Evolutionary conservation across 768 basidiomycete species (phyloP), one percentile per base, ranked within the genome.

Genomic region (Cubamyces lactineus): DNA sequence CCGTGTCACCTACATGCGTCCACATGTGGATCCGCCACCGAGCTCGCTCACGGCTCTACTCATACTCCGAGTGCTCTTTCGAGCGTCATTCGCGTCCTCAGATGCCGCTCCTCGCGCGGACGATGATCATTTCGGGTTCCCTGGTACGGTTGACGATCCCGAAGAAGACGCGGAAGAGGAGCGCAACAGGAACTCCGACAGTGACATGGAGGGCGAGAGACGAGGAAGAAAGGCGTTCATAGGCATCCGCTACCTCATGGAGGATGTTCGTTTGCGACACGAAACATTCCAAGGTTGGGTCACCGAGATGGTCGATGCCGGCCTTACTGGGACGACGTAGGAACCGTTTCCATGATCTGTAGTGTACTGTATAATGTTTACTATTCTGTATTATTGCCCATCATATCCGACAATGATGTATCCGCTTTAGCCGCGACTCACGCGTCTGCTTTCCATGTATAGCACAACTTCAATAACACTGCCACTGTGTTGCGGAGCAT

Each of bases 121-220:
- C 69, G 88, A 84, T 21, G 92, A 96, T 60, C 90, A 92, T 65
- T 96, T 95, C 73, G 94, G 94, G 0, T 92, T 96, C 73, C 95
- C 95, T 5, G 93, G 89, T 0, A 56, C 92, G 21, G 77, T 92
- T 40, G 89, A 92, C 63, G 63, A 64, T 17, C 30, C 54, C 9
- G 91, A 90, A 21, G 81, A 83, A n/a, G 89, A 86, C n/a, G 91
- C 88, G 17, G 81, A 82, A 57, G 84, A 85, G 52, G 67, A 71
- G 30, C 65, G 68, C 24, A 62, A 57, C 51, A 68, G 56, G 16
- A 61, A 50, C 1, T 68, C 66, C 13, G 75, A 70, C 12, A 77
- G 75, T 38, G 89, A 88, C 62, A 76, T 72, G 54, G 90, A 93
- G 70, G 90, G 90, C 9, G 87, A 90, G 69, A 76, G 83, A 61